These are phyloP conservation scores for Phytophthora cactorum DNA, from an alignment of 352 stramenopile genomes.

Conservation along the genomic window DNA sequence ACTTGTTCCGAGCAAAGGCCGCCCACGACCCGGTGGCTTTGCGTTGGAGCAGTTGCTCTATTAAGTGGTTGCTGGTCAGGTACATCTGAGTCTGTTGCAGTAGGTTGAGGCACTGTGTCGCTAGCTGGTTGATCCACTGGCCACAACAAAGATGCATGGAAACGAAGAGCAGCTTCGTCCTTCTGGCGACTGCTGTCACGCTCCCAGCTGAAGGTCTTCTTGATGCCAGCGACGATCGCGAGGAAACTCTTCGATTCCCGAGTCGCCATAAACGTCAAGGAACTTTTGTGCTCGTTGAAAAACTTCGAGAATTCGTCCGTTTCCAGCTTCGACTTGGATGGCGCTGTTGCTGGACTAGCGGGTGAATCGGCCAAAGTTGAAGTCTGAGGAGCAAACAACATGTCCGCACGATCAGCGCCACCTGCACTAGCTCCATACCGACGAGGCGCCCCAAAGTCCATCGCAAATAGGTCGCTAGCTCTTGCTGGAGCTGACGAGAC, in stretches of 20 bases:
- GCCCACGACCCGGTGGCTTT: constrained; percentile 1
- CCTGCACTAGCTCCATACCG: constrained; percentile 29
- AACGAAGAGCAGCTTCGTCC: constrained; percentile 76
- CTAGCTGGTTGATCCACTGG: constrained; percentile 35
- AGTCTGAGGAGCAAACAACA: constrained; percentile 57
- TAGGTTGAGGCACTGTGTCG: neutral
- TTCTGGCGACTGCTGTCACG: constrained; percentile 58
- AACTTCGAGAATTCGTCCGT: constrained; percentile 49
- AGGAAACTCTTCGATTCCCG: constrained; percentile 56
- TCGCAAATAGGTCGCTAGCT: constrained; percentile 78
- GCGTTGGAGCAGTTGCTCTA: neutral
- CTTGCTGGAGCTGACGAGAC: constrained; percentile 41
- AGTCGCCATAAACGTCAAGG: constrained; percentile 57
- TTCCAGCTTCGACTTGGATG: constrained; percentile 46
- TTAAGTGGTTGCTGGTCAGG: constrained; percentile 14
- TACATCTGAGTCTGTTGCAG: neutral
- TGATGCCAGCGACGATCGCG: constrained; percentile 51
- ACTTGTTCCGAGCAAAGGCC: constrained; percentile 85
- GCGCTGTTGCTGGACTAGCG: neutral
- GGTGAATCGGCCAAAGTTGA: constrained; percentile 9
- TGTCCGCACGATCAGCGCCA: constrained; percentile 55
- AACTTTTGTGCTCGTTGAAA: constrained; percentile 61
- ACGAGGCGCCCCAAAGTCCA: constrained; percentile 53
- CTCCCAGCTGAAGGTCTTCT: constrained; percentile 71
- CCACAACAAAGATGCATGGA: constrained; percentile 76